Percentiles rank a stretch among this genome's conserved stretches.
phyloP scores from a whole-genome alignment of 495 filamentous ascomycete species.

The Aspergillus saccharolyticus region DNA sequence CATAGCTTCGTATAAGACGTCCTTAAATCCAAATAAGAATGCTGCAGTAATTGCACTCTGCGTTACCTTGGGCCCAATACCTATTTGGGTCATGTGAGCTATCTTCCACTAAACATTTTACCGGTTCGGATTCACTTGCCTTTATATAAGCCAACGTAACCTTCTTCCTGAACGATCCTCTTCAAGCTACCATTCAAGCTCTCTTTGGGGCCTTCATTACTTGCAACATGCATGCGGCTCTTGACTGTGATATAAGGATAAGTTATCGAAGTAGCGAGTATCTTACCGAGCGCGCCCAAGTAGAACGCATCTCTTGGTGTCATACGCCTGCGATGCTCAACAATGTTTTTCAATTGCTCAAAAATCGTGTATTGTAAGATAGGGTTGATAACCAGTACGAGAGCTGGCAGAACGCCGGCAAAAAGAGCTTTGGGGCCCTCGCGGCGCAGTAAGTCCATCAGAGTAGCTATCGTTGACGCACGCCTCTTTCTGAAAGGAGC shows the following conservation, averaged over 20 bases:
- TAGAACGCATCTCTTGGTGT: conserved; percentile 85
- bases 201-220: conserved; percentile 58
- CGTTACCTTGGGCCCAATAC: conserved; percentile 90
- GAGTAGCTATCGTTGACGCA: conserved; percentile 71
- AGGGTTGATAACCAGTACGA: conserved; percentile 93
- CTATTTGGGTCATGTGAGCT: conserved; percentile 36
- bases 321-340: conserved; percentile 63
- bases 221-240: conserved; percentile 90
- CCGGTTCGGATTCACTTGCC: conserved; percentile 45
- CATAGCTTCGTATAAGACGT: conserved; percentile 66
- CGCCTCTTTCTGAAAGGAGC: conserved; percentile 39
- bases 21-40: conserved; percentile 97
- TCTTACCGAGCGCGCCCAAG: conserved; percentile 87
- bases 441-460: conserved; percentile 67
- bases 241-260: conserved; percentile 99
- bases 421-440: conserved; percentile 85
- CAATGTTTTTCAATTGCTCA: conserved; percentile 83
- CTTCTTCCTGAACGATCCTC: conserved; percentile 80
- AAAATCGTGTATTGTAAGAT: conserved; percentile 99
- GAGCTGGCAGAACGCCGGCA: conserved; percentile 83
- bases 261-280: conserved; percentile 87
- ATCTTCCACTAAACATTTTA: not conserved
- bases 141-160: conserved; percentile 84
- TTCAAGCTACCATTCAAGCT: conserved; percentile 68
- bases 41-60: conserved; percentile 96